Evolutionary conservation across 2,329 filamentous ascomycete species (phyloP).

Genomic region (Stagonosporopsis chrysanthemi): DNA sequence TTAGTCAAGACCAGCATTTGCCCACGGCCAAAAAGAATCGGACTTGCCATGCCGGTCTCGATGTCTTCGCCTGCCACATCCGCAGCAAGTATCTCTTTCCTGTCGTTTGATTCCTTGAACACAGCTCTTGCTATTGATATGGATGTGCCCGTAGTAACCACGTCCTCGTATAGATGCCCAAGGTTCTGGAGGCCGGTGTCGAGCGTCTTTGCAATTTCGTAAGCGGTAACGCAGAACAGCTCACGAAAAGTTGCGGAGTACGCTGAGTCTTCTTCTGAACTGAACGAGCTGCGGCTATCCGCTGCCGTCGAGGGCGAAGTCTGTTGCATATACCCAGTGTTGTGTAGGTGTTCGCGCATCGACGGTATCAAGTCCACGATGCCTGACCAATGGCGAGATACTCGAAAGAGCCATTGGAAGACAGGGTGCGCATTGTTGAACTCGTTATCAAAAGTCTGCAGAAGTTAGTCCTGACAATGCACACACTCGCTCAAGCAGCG

Average conservation of each 20-base stretch:
- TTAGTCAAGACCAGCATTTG: conserved; percentile 83
- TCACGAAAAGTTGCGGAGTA: conserved; percentile 83
- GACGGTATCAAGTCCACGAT: conserved; percentile 72
- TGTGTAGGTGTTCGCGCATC: conserved; percentile 77
- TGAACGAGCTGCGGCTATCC: conserved; percentile 31
- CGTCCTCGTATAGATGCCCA: conserved; percentile 78
- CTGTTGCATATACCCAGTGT: conserved; percentile 34
- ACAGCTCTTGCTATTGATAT: conserved; percentile 70
- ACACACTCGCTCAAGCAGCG: conserved; percentile 63
- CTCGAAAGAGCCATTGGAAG: conserved; percentile 87
- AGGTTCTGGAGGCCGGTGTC: conserved; percentile 68
- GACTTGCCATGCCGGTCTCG: conserved; percentile 47
- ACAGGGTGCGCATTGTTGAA: conserved; percentile 79
- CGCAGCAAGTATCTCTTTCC: conserved; percentile 35
- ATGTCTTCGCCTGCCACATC: conserved; percentile 45
- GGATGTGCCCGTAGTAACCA: conserved; percentile 70
- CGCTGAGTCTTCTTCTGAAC: conserved; percentile 65
- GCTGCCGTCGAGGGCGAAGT: conserved; percentile 24
- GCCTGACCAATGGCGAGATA: conserved; percentile 77
- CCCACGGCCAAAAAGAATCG: conserved; percentile 67
- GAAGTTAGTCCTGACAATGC: conserved; percentile 16
- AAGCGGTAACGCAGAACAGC: conserved; percentile 80
- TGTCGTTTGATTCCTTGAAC: conserved; percentile 28
- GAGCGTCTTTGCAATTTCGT: conserved; percentile 73
- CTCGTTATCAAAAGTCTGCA: conserved; percentile 69